Evolutionary conservation across 306 rosid species (phyloP).

Genomic region (Casuarina equisetifolia): DNA sequence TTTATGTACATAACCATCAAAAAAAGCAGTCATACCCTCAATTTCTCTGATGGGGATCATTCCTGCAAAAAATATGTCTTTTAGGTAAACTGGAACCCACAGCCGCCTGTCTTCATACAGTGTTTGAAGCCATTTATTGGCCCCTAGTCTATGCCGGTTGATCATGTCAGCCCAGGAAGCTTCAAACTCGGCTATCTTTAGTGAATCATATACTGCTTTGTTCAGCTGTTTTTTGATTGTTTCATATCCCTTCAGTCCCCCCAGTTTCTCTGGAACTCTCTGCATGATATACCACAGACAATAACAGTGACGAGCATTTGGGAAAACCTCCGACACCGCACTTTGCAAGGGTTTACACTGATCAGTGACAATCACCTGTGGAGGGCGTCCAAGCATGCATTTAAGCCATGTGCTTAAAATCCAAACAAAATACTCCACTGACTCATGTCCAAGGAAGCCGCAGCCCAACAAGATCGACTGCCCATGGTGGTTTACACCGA

Average conservation of each 20-base stretch:
- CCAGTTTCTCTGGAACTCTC: slow-evolving; percentile 75
- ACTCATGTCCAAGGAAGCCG: slow-evolving; percentile 66
- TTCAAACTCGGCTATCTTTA: slow-evolving; percentile 74
- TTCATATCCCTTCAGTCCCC: slow-evolving; percentile 74
- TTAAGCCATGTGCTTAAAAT: slow-evolving; percentile 63
- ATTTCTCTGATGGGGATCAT: slow-evolving; percentile 50
- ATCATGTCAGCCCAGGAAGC: slow-evolving; percentile 64
- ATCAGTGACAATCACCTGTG: slow-evolving; percentile 62
- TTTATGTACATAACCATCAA: slow-evolving; percentile 75
- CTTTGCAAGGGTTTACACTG: slow-evolving; percentile 58
- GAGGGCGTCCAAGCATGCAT: slow-evolving; percentile 64
- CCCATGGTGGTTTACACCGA: slow-evolving; percentile 71
- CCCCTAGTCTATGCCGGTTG: slow-evolving; percentile 46
- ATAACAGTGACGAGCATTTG: slow-evolving; percentile 64
- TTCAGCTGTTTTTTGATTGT: slow-evolving; percentile 52
- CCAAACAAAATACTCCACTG: slow-evolving; percentile 67
- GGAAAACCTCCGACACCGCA: slow-evolving; percentile 66
- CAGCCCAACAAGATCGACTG: slow-evolving; percentile 70
- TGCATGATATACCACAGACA: slow-evolving; percentile 60
- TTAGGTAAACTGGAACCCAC: slow-evolving; percentile 77
- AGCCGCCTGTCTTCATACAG: slow-evolving; percentile 53
- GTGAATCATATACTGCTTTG: slow-evolving; percentile 52
- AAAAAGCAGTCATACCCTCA: slow-evolving; percentile 53
- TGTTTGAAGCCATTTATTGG: slow-evolving; percentile 65
- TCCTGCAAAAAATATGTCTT: slow-evolving; percentile 65